A percentile compares a stretch with the other conserved stretches of the same genome.
These are phyloP conservation scores for Mayamaea pseudoterrestris DNA, from an alignment of 108 stramenopile genomes.

Conservation along the genomic window DNA sequence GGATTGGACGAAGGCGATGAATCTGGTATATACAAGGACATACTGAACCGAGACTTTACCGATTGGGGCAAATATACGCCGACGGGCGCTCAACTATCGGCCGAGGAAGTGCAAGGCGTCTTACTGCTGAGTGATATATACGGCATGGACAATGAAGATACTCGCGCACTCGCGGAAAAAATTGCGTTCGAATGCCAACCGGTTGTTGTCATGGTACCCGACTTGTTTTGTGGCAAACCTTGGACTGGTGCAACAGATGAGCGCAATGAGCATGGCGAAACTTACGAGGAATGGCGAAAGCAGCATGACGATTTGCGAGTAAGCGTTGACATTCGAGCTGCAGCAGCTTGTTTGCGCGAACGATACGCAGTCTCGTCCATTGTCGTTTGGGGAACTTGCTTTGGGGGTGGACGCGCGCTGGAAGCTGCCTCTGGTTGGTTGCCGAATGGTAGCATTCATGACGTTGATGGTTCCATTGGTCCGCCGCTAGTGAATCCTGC, in stretches of 20 bases:
- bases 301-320: slow-evolving; percentile 58
- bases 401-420: slow-evolving; percentile 72
- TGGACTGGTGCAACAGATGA: slow-evolving; percentile 48
- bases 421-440: slow-evolving; percentile 67
- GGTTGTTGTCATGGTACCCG: slow-evolving; percentile 73
- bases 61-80: slow-evolving; percentile 73
- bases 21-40: slow-evolving; percentile 31
- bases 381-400: slow-evolving; percentile 76
- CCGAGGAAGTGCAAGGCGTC: slow-evolving; percentile 71
- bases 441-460: slow-evolving; percentile 42
- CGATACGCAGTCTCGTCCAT: slow-evolving; percentile 63
- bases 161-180: slow-evolving; percentile 62
- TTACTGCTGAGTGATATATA: slow-evolving; percentile 68
- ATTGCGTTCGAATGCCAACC: slow-evolving; percentile 90
- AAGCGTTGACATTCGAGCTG: slow-evolving; percentile 74
- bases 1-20: slow-evolving; percentile 49
- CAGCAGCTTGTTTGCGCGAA: slow-evolving; percentile 59
- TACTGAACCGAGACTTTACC: slow-evolving; percentile 58
- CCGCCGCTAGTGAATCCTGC: slow-evolving; percentile 62
- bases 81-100: slow-evolving; percentile 70
- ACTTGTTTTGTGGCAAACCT: slow-evolving; percentile 65
- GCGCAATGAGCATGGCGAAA: slow-evolving; percentile 36
- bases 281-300: slow-evolving; percentile 67
- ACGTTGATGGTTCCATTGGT: slow-evolving; percentile 42
- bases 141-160: slow-evolving; percentile 62